Evolutionary conservation across 2,329 filamentous ascomycete species (phyloP).

Genomic region (Hypoxylon sp.): DNA sequence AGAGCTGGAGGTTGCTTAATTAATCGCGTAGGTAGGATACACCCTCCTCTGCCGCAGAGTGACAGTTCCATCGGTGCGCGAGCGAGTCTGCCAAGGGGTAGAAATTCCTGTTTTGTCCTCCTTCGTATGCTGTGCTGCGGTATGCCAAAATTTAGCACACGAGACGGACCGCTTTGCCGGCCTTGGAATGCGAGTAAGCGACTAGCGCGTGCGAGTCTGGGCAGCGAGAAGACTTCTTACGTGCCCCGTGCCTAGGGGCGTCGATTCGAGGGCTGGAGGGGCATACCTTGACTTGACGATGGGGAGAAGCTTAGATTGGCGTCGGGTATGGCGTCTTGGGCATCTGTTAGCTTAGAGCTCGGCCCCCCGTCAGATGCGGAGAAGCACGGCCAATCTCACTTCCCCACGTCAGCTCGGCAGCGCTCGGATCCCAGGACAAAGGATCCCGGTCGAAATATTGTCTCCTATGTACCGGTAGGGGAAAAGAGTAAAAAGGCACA

Average conservation of each 20-base stretch:
- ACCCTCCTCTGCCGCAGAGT: neutral
- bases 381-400: conserved; percentile 7
- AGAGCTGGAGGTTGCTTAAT: conserved; percentile 5
- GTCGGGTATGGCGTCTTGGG: conserved; percentile 15
- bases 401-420: conserved; percentile 6
- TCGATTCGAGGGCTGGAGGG: too few species aligned
- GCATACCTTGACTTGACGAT: too few species aligned
- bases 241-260: too few species aligned
- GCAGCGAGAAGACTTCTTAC: too few species aligned
- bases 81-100: conserved; percentile 21
- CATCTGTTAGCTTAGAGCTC: conserved; percentile 8
- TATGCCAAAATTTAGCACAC: neutral
- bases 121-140: neutral
- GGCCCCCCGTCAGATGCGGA: conserved; percentile 12
- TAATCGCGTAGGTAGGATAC: neutral
- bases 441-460: conserved; percentile 20
- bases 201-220: neutral
- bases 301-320: too few species aligned
- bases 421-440: conserved; percentile 4
- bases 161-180: conserved; percentile 10
- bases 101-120: conserved; percentile 16
- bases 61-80: conserved; percentile 11
- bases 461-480: too few species aligned
- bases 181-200: neutral
- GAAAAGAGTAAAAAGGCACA: too few species aligned